phyloP scores from a whole-genome alignment of 31 red algal species.

The Pterothamnion heteromorphum region DNA sequence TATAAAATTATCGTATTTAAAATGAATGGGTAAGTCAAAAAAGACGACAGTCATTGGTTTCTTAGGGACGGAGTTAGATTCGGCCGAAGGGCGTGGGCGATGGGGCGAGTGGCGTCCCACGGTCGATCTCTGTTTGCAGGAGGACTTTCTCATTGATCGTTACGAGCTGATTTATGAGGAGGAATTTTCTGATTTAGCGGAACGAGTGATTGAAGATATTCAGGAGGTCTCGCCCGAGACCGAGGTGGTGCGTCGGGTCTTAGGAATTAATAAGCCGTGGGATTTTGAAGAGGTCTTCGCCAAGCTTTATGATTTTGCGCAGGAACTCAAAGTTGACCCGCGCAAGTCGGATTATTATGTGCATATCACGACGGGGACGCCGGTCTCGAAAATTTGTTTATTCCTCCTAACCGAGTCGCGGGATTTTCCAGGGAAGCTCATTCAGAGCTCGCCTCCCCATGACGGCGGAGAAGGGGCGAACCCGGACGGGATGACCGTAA shows the following conservation, averaged over 20 bases:
- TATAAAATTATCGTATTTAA: not conserved
- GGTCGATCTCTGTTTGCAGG: not conserved
- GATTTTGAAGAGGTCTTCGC: conserved; percentile 32
- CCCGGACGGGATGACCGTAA: not conserved
- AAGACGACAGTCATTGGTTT: not conserved
- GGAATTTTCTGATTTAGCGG: not conserved
- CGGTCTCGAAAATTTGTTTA: conserved; percentile 35
- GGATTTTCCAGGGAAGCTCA: conserved; percentile 18
- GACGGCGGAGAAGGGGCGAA: not conserved
- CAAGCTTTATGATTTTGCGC: not conserved
- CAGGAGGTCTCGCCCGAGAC: not conserved
- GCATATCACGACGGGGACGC: conserved; percentile 42
- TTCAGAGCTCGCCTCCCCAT: conserved; percentile 6
- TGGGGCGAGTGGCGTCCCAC: not conserved
- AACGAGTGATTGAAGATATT: not conserved
- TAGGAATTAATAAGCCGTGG: conserved; percentile 17
- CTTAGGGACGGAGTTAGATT: not conserved
- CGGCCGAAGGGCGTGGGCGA: not conserved
- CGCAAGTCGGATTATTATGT: not conserved
- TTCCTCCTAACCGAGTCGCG: conserved; percentile 11
- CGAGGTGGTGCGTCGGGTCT: conserved; percentile 13
- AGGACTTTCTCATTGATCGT: conserved; percentile 7
- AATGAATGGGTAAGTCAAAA: not conserved
- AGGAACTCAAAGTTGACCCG: not conserved
- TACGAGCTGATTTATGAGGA: not conserved